Base-by-base conservation (phyloP, 495 filamentous ascomycete genomes). In the Xylaria venustula region DNA sequence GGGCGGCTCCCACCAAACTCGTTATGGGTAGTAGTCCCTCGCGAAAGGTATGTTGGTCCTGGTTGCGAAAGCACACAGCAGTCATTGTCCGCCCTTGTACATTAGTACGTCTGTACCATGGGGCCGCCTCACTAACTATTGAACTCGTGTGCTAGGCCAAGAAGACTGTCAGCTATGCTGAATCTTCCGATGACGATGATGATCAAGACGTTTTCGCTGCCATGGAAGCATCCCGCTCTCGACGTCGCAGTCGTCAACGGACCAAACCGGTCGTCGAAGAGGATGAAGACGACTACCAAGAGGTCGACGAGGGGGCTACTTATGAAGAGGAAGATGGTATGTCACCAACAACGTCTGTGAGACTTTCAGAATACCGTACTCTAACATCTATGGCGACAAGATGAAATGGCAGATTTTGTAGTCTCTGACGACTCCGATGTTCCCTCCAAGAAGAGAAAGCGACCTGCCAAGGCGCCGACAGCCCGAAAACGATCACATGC, bases 381-480 rank as follows among this genome's bases (percentile, higher is more conserved):
- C 32, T 44, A 25, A 53, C 7, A 54, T 64, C 23, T 61, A 44
- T 17, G n/a, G n/a, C 11, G 40, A 7, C 25, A 62, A 87, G 89
- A 91, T 59, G 78, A 81, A 17, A 85, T 92, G 81, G 91, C 87
- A 55, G 90, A 96, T 68, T 96, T 96, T 67, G 76, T 95, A 48
- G 92, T 91, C 20, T 91, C 92, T 45, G 92, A 94, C 45, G 89
- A 95, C 22, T 91, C 89, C n/a, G 89, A 93, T 56, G 83, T 72
- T 12, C 76, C 80, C 9, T 74, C 81, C 2, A 79, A 62, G 57
- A 96, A 94, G 69, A 81, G 88, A 60, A 94, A 93, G 71, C 80
- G 87, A 47, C 78, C 86, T 2, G 59, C 77, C 2, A 80, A 77
- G 56, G 51, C 85, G 15, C 66, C 81, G 19, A 73, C 77, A n/a